Base-by-base conservation (phyloP, 2,329 filamentous ascomycete species). In the Colletotrichum magnum region DNA sequence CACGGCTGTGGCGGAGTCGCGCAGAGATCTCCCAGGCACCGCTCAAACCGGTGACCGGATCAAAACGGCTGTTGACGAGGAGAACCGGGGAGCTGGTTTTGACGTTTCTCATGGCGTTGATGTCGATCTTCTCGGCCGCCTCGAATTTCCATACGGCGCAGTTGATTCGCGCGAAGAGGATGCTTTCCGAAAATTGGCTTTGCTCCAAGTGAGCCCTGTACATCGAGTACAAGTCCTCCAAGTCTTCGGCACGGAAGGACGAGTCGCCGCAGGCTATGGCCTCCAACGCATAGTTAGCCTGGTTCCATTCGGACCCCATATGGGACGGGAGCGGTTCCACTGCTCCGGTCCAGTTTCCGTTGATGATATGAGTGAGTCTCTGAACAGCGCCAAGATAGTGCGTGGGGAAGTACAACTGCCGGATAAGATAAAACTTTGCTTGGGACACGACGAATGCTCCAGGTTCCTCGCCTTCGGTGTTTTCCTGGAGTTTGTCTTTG, bases 201-300 rank as follows among this genome's bases (percentile, higher is more conserved):
- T 48, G 26, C 13, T 32, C 41, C 24, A 48, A 4, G 24, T 48
- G 43, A 18, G 57, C 16, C 4, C 21, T 41, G 43, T 57, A 57
- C 16, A 57, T 43, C 18, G 53, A 57, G 36, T 57, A 57, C n/a
- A 59, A 6, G 32, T 59, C 57, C 12, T 47, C 43, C 12, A 6
- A 5, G 16, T 50, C 50, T 24, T 47, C 41, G 41, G 43, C 57
- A 7, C 57, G 41, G 26, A 59, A 59, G 43, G 43, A 59, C 6
- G 41, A 32, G 57, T 59, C 57, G 7, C 41, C 57, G 57, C 57
- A 59, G 24, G 43, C 26, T 4, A 59, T 48, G 13, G 24, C 57
- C 13, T 13, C 16, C 9, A 59, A 4, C 7, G 36, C 32, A 6
- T 41, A 10, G 2, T 12, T 6, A 6, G 16, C 52, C 12, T 24